A percentile compares a stretch with the other conserved stretches of the same genome.
Evolutionary conservation across 805 yeast species (phyloP).

Genomic region (Zygotorulaspora chibaensis): DNA sequence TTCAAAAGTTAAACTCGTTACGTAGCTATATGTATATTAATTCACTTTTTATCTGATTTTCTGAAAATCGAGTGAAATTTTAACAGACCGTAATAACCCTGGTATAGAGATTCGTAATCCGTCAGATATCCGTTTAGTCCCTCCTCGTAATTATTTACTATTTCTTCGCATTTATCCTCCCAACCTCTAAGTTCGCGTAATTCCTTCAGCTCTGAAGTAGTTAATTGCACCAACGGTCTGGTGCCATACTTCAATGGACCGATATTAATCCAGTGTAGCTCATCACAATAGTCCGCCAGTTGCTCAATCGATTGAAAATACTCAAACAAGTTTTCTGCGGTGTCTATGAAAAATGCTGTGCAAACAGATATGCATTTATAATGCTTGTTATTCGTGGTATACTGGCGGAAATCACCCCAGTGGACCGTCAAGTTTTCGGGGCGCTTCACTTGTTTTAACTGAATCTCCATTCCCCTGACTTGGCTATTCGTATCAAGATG

Average conservation of each 20-base stretch:
- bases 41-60: not conserved
- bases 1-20: slow-evolving; percentile 20
- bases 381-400: slow-evolving; percentile 33
- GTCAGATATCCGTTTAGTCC: slow-evolving; percentile 60
- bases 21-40: slow-evolving; percentile 1
- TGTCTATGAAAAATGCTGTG: slow-evolving; percentile 79
- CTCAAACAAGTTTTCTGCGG: slow-evolving; percentile 80
- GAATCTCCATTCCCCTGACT: slow-evolving; percentile 39
- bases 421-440: slow-evolving; percentile 48
- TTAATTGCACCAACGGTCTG: slow-evolving; percentile 71
- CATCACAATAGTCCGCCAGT: slow-evolving; percentile 38
- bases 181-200: slow-evolving; percentile 61
- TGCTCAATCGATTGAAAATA: slow-evolving; percentile 63
- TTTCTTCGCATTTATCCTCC: slow-evolving; percentile 38
- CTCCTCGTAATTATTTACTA: slow-evolving; percentile 32
- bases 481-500: slow-evolving; percentile 50
- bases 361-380: slow-evolving; percentile 52
- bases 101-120: slow-evolving; percentile 63
- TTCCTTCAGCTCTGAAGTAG: slow-evolving; percentile 59
- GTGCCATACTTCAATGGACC: slow-evolving; percentile 95
- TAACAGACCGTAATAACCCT: slow-evolving; percentile 67
- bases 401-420: slow-evolving; percentile 62
- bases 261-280: slow-evolving; percentile 77
- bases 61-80: slow-evolving; percentile 33
- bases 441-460: slow-evolving; percentile 21